Evolutionary conservation across 306 rosid genomes (phyloP).

Genomic region (Malus fusca): DNA sequence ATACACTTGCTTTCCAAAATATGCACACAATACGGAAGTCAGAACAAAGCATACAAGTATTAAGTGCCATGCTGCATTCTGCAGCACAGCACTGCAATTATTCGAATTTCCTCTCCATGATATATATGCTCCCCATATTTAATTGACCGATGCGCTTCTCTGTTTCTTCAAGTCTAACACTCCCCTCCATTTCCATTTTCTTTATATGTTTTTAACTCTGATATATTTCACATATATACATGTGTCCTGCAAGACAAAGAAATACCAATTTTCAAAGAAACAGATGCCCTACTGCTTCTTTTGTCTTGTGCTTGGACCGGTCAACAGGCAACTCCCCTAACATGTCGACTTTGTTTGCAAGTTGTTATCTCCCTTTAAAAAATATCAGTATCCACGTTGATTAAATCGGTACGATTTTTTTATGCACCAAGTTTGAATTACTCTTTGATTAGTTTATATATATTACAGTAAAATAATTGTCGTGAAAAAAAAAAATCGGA

Average conservation of each 20-base stretch:
- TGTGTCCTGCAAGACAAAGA: slow-evolving; percentile 2
- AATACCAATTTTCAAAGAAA: neutral
- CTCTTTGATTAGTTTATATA: too few species aligned
- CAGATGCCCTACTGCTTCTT: neutral
- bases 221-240: neutral
- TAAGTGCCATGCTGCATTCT: neutral
- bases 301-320: neutral
- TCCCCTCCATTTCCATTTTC: neutral
- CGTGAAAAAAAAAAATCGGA: too few species aligned
- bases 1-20: neutral
- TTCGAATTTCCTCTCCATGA: neutral
- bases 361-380: neutral
- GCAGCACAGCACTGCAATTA: neutral
- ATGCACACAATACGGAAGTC: neutral
- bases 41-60: neutral
- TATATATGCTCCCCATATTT: neutral
- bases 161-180: neutral
- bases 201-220: too few species aligned
- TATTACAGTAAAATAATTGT: too few species aligned
- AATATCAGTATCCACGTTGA: neutral
- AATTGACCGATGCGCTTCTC: neutral
- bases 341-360: neutral
- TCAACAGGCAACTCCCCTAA: neutral
- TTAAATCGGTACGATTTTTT: too few species aligned
- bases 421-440: too few species aligned